Evolutionary conservation across 805 yeast species (phyloP).

Genomic region (Starmerella bombicola): DNA sequence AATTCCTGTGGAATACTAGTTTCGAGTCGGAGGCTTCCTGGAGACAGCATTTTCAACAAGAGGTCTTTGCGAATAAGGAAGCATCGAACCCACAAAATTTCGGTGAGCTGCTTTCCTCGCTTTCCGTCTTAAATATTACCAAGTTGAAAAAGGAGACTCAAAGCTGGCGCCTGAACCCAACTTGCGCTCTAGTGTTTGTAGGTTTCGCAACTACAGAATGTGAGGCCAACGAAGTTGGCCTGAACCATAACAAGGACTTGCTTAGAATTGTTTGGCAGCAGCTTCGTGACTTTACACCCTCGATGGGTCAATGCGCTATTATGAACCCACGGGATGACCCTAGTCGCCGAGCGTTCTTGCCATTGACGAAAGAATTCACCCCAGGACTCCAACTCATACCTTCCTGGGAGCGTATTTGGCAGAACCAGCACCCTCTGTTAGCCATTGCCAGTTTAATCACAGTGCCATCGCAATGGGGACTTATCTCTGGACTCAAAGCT

Average conservation of each 20-base stretch:
- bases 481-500: neutral
- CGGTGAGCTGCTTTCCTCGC: neutral
- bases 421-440: conserved; percentile 1
- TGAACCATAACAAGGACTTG: neutral
- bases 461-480: neutral
- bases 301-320: neutral
- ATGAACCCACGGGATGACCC: neutral
- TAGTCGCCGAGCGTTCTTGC: neutral
- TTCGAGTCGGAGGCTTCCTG: neutral
- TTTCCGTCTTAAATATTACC: neutral
- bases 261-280: neutral
- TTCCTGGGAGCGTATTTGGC: conserved; percentile 1
- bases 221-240: neutral
- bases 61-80: neutral
- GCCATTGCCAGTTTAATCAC: neutral
- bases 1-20: conserved; percentile 1
- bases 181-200: neutral
- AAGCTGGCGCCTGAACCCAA: neutral
- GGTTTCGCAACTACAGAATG: neutral
- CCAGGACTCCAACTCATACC: neutral
- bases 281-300: neutral
- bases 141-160: neutral
- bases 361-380: neutral
- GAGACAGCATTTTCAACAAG: neutral
- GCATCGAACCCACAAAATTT: neutral